phyloP scores from a whole-genome alignment of 805 yeast genomes.

The Sugiyamaella chiloensis region DNA sequence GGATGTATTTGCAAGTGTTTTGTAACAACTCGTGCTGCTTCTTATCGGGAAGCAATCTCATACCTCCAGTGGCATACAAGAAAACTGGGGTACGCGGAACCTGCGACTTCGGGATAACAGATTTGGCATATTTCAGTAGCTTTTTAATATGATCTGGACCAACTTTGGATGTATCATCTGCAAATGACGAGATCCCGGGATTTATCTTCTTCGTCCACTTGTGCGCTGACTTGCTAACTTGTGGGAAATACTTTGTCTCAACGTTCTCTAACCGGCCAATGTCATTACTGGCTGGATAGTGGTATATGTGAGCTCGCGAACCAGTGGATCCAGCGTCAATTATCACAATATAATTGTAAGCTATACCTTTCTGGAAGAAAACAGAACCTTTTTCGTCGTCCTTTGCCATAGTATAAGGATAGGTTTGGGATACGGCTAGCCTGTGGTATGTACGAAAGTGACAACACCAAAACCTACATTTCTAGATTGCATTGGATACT shows the following conservation, averaged over 20 bases:
- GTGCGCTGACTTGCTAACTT: constrained; percentile 21
- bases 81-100: constrained; percentile 75
- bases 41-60: constrained; percentile 66
- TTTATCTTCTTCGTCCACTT: constrained; percentile 67
- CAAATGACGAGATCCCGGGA: constrained; percentile 82
- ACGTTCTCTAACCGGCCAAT: constrained; percentile 18
- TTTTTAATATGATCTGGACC: constrained; percentile 69
- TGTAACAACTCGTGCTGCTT: constrained; percentile 52
- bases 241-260: constrained; percentile 17
- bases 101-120: constrained; percentile 60
- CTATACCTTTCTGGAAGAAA: constrained; percentile 10
- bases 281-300: constrained; percentile 33
- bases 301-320: constrained; percentile 76
- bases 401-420: background rate
- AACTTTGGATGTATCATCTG: constrained; percentile 49
- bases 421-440: too few species aligned
- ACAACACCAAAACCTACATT: too few species aligned
- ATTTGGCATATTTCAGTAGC: constrained; percentile 65
- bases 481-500: too few species aligned
- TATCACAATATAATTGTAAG: constrained; percentile 46
- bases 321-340: constrained; percentile 94
- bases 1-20: constrained; percentile 58
- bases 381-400: constrained; percentile 13
- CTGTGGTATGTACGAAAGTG: too few species aligned
- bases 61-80: constrained; percentile 92